These are phyloP conservation scores for Lepiota brunneoincarnata DNA, from an alignment of 768 basidiomycete genomes.

Conservation along the genomic window DNA sequence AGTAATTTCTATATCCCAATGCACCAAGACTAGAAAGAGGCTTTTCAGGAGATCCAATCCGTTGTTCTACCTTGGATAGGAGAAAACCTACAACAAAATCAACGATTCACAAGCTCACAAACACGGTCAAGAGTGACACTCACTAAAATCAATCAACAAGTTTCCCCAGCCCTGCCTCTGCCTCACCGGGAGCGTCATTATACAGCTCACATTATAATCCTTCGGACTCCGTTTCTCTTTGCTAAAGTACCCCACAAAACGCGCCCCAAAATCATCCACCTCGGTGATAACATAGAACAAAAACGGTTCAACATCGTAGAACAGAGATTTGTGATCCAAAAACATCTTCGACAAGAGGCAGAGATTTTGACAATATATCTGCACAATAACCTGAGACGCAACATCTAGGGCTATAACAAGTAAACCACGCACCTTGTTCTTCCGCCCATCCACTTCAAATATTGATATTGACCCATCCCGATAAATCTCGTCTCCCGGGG, in stretches of 20 bases:
- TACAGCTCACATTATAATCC: conserved; percentile 97
- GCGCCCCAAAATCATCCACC: conserved; percentile 82
- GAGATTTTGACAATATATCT: conserved; percentile 99
- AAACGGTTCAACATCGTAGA: conserved; percentile 99
- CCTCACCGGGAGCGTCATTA: conserved; percentile 96
- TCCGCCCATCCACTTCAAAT: conserved; percentile 97
- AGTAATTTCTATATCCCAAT: conserved; percentile 93
- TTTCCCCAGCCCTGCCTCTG: conserved; percentile 98
- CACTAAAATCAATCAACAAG: conserved; percentile 97
- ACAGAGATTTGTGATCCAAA: conserved; percentile 96
- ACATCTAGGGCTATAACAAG: not conserved
- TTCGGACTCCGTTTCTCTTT: conserved; percentile 97
- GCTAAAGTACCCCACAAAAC: conserved; percentile 97
- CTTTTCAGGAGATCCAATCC: conserved; percentile 92
- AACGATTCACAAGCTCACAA: not conserved
- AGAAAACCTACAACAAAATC: conserved; percentile 70
- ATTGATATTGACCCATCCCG: conserved; percentile 85
- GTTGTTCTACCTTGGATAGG: conserved; percentile 90
- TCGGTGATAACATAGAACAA: conserved; percentile 98
- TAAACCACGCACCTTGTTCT: conserved; percentile 73
- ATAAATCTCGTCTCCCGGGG: conserved; percentile 98
- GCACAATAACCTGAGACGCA: not conserved
- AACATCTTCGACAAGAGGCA: conserved; percentile 99
- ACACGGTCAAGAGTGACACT: conserved; percentile 34
- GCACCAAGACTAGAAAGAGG: conserved; percentile 92